phyloP scores from a whole-genome alignment of 371 early-diverging fungal genomes.

The Mucor plumbeus region DNA sequence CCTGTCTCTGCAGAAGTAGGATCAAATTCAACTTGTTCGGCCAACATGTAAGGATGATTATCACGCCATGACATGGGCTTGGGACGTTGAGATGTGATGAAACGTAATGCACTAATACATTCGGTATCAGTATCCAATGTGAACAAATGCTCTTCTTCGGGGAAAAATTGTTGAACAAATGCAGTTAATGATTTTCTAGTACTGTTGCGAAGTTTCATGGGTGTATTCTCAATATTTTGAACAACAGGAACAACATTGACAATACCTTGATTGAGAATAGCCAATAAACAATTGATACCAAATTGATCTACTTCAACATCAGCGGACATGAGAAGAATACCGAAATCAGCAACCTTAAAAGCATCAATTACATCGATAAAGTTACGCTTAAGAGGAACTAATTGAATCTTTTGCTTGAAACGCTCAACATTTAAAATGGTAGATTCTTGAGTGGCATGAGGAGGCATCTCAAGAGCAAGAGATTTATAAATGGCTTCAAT shows the following conservation, averaged over 20 bases:
- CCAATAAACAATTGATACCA: slow-evolving; percentile 81
- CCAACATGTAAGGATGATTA: slow-evolving; percentile 84
- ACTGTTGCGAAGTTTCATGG: slow-evolving; percentile 71
- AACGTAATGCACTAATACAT: slow-evolving; percentile 63
- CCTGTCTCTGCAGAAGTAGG: slow-evolving; percentile 56
- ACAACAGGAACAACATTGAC: slow-evolving; percentile 75
- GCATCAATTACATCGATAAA: slow-evolving; percentile 85
- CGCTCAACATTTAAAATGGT: slow-evolving; percentile 55
- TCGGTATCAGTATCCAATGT: slow-evolving; percentile 63
- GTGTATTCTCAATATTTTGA: slow-evolving; percentile 69
- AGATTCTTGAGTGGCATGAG: slow-evolving; percentile 22
- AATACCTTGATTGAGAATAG: slow-evolving; percentile 88
- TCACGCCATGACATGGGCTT: slow-evolving; percentile 89
- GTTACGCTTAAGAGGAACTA: slow-evolving; percentile 69
- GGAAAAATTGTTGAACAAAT: slow-evolving; percentile 88
- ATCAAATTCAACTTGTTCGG: slow-evolving; percentile 74
- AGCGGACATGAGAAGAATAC: slow-evolving; percentile 85
- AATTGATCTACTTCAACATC: slow-evolving; percentile 92
- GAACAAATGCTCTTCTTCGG: slow-evolving; percentile 76
- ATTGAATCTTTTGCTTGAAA: slow-evolving; percentile 88
- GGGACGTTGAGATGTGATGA: slow-evolving; percentile 76
- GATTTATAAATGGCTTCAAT: slow-evolving; percentile 61
- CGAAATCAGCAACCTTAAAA: slow-evolving; percentile 89
- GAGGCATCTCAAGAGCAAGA: slow-evolving; percentile 56
- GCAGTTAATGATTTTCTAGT: slow-evolving; percentile 83